Base-by-base conservation (phyloP, 305 asterid genomes). In the Rubia occidens region DNA sequence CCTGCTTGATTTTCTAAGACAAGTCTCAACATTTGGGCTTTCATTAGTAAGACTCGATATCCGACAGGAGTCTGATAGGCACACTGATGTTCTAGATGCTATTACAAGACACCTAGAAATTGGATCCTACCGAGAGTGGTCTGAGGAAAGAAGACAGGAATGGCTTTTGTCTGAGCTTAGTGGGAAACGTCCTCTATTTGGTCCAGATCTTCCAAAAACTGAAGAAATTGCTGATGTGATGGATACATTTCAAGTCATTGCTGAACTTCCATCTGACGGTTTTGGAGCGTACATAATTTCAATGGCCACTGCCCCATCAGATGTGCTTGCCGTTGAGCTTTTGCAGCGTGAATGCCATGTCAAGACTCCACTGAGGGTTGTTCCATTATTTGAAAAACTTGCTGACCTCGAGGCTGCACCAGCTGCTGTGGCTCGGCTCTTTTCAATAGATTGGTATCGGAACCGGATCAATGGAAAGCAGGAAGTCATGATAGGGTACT, bases 401-500 rank as follows among this genome's bases (percentile, higher is more conserved):
- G 96, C 96, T 51, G 97, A 90, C 78, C 95, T 88, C 0, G 90
- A 88, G 80, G 73, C 82, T 8, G 97, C 97, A 43, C 97, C 97
- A 0, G 95, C 97, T 29, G 82, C 96, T 2, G 86, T 90, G 59
- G 88, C 91, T 63, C 83, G 97, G 64, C 85, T 90, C 11, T 88
- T 90, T 61, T 88, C 97, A 3, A 74, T 90, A 35, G 97, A 85
- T 20, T 90, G 97, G 97, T 90, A 90, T 71, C 80, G 85, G 68
- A 74, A 84, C 75, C 77, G 97, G 72, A 90, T 90, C 66, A 75
- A 85, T 2, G 96, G 97, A 8, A 88, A 88, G 66, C 97, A 90
- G 75, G 97, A 90, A 78, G 97, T 90, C 76, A 90, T 90, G 97
- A 87, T 90, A 64, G 97, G 96, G 61, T 90, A 90, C 79, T 90